Evolutionary conservation across 768 basidiomycete species (phyloP), one percentile per base, ranked within the genome.

Genomic region (Suillus lakei): DNA sequence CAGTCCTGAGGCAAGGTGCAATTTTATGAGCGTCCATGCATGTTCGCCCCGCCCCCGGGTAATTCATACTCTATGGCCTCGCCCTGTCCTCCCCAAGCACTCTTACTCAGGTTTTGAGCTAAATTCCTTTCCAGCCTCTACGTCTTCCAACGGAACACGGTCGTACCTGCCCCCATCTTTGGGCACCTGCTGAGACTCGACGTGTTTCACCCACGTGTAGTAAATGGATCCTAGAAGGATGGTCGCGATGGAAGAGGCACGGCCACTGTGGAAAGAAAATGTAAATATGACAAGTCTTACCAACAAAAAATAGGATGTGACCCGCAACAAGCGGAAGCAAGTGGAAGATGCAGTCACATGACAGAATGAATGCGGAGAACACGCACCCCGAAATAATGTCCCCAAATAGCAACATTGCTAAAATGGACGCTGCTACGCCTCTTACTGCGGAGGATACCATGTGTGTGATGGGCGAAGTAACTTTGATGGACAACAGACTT

Each of bases 381-480:
- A 84, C 91, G 74, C 76, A 91, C 94, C 79, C 82, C 5, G 92
- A 91, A 69, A 98, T 87, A 65, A 93, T 74, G 58, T 99, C 96
- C 32, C 81, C 74, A 79, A 98, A 98, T 23, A 94, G 68, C 87
- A 85, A 91, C 76, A 91, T 83, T 28, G 89, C 93, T 16, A 98
- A 82, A 53, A 96, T 74, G 5, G 95, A 93, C n/a, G 91, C 93
- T 1, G 95, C 89, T 32, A 98, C 96, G 21, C 97, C 96, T 62
- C 96, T 91, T 5, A 97, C 94, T 23, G 97, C 96, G 13, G 95
- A 95, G 4, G 95, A 96, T 32, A 98, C 82, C 96, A 98, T 99
- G 77, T 99, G 96, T 3, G 96, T 96, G 75, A 98, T 95, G 16
- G 96, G 96, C 1, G 95, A 97, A 9, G 96, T 99, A 67, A 98